Evolutionary conservation across 2,329 filamentous ascomycete species (phyloP), one percentile per base, ranked within the genome.

Genomic region (Colletotrichum zoysiae): DNA sequence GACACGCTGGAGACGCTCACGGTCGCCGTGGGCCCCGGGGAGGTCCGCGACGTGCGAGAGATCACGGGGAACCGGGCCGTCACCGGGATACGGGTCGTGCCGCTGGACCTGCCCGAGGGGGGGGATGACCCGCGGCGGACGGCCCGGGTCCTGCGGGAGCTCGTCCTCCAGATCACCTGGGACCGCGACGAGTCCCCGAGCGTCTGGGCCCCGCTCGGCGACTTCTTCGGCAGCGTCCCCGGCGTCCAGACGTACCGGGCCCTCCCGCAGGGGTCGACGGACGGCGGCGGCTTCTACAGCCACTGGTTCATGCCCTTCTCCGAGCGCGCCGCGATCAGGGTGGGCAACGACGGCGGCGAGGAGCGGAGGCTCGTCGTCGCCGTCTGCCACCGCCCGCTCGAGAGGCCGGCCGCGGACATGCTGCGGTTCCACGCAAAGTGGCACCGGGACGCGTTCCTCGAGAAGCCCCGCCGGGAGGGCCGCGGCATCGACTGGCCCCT

Each of bases 291-390:
- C 1, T 71, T 71, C 30, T 71, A 71, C 55, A 59, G 65, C 33
- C 69, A 71, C 40, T 71, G 69, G 69, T 71, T 64, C 46, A 71
- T 71, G 69, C 69, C 69, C 4, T 71, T 71, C 26, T 69, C 69
- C 46, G 65, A 71, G 18, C 53, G 65, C 3, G 69, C 69, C 16
- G 14, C 64, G 23, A 48, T 71, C 44, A 60, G 60, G 53, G 42
- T 71, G n/a, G 63, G 46, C 16, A 71, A 71, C 33, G 69, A 71
- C 44, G 69, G 69, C 14, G 51, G 60, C 23, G 63, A 69, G 12
- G 69, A 71, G 53, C 53, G 50, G 26, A 64, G 68, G n/a, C 53
- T 71, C 18, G 55, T 71, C 6, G 44, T 71, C 26, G 60, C 59
- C 0, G 60, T 71, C 38, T 68, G 65, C 23, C 69, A 71, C 20